Conservation (phyloP, 257 asterid species). For the Datura wrightii region DNA sequence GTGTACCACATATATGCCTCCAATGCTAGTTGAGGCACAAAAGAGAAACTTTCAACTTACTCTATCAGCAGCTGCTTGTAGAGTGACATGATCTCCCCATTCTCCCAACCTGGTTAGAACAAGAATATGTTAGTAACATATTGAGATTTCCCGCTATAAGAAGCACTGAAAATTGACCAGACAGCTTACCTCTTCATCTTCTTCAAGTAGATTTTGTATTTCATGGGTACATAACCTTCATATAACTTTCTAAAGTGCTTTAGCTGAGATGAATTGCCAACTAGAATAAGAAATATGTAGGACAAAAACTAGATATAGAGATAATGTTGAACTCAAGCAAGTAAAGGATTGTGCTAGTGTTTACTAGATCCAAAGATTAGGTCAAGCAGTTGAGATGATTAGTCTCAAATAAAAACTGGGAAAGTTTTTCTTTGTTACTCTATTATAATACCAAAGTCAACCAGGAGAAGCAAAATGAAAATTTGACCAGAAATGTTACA, state of each 20-base stretch:
- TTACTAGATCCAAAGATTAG: constrained; percentile 11
- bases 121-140: constrained; percentile 35
- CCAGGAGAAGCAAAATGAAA: neutral
- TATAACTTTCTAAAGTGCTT: constrained; percentile 70
- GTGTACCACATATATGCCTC: neutral
- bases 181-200: constrained; percentile 79
- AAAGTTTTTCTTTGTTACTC: neutral
- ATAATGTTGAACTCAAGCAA: neutral
- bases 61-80: constrained; percentile 96
- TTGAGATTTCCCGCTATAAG: neutral
- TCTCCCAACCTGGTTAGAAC: constrained; percentile 67
- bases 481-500: neutral
- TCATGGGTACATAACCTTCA: constrained; percentile 95
- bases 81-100: constrained; percentile 99
- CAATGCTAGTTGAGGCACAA: constrained; percentile 9
- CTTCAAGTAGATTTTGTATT: constrained; percentile 73
- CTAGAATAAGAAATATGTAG: constrained; percentile 20
- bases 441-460: neutral
- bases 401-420: neutral
- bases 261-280: constrained; percentile 61
- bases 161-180: constrained; percentile 20
- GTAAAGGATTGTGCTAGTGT: neutral
- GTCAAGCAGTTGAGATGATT: neutral
- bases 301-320: constrained; percentile 12
- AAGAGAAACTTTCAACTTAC: constrained; percentile 53